Conservation (phyloP, 208 protist species). For the Crithidia sp. region DNA sequence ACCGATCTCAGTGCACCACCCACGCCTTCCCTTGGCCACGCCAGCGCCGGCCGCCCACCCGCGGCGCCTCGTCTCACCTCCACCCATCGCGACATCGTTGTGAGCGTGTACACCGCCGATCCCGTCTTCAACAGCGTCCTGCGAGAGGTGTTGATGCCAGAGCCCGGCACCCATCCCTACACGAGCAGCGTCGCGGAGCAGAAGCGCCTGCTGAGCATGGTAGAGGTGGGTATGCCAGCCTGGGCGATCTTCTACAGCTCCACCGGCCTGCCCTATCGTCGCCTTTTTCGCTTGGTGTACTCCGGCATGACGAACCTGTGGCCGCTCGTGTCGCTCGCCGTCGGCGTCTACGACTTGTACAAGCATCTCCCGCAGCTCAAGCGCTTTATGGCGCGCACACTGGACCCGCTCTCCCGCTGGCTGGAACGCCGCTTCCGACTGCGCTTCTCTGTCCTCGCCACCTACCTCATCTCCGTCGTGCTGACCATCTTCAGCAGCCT, state of each 20-base stretch:
- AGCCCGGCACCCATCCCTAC: constrained; percentile 69
- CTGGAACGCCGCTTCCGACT: constrained; percentile 70
- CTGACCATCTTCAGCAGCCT: constrained; percentile 64
- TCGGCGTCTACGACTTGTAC: constrained; percentile 85
- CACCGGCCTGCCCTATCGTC: constrained; percentile 66
- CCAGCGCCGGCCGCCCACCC: neutral
- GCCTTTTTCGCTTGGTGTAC: constrained; percentile 60
- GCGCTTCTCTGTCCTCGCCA: constrained; percentile 76
- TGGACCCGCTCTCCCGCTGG: constrained; percentile 65
- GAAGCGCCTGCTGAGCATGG: constrained; percentile 70
- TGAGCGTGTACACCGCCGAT: constrained; percentile 76
- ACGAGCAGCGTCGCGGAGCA: constrained; percentile 54
- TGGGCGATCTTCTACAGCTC: constrained; percentile 76
- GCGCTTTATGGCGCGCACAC: constrained; percentile 54
- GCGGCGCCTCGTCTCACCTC: constrained; percentile 39
- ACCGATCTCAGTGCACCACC: too few species aligned
- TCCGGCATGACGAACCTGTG: constrained; percentile 68
- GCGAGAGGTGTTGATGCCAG: constrained; percentile 75
- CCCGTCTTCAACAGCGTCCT: constrained; percentile 76
- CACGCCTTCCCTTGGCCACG: neutral
- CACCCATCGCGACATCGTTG: constrained; percentile 62
- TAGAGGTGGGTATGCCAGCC: constrained; percentile 81
- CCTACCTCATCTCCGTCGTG: constrained; percentile 74
- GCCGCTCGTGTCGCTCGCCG: constrained; percentile 75
- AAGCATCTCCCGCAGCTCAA: constrained; percentile 83